Evolutionary conservation across 2,329 filamentous ascomycete species (phyloP).

Genomic region (Sclerotiophoma versabilis): DNA sequence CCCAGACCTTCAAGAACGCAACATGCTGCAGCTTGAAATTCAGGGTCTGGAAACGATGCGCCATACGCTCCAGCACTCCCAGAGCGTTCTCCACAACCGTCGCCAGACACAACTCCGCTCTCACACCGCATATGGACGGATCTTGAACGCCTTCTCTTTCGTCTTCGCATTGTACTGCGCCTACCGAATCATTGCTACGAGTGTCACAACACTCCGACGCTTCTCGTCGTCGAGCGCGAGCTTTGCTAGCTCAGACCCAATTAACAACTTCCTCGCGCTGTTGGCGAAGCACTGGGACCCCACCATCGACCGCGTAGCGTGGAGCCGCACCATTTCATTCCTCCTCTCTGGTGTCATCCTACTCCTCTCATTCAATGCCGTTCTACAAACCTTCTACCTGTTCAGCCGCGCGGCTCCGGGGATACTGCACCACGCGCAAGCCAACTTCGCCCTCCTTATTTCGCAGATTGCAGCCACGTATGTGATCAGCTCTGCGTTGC

Average conservation of each 20-base stretch:
- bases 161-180: slow-evolving; percentile 82
- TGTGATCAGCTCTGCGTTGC: slow-evolving; percentile 79
- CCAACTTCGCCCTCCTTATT: slow-evolving; percentile 79
- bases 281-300: slow-evolving; percentile 85
- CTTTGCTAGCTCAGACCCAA: slow-evolving; percentile 77
- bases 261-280: slow-evolving; percentile 81
- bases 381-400: slow-evolving; percentile 83
- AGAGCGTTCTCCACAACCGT: slow-evolving; percentile 69
- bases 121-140: slow-evolving; percentile 69
- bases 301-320: slow-evolving; percentile 79
- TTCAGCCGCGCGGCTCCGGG: slow-evolving; percentile 76
- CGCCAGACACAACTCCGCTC: slow-evolving; percentile 71
- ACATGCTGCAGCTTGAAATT: slow-evolving; percentile 74
- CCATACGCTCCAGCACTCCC: slow-evolving; percentile 69
- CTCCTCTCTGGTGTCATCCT: slow-evolving; percentile 83
- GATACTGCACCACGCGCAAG: slow-evolving; percentile 76
- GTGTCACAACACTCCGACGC: slow-evolving; percentile 71
- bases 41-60: slow-evolving; percentile 82
- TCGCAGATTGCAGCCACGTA: slow-evolving; percentile 85
- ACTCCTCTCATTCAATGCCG: slow-evolving; percentile 79
- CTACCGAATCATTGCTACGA: slow-evolving; percentile 79
- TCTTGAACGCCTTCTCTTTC: slow-evolving; percentile 70
- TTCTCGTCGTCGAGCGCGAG: slow-evolving; percentile 57
- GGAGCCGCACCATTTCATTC: slow-evolving; percentile 86
- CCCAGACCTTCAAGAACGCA: slow-evolving; percentile 60